Percentiles rank a stretch among this genome's conserved stretches.
Conservation (phyloP, 371 early-diverging fungal genomes). For the Lichtheimia ornata region DNA sequence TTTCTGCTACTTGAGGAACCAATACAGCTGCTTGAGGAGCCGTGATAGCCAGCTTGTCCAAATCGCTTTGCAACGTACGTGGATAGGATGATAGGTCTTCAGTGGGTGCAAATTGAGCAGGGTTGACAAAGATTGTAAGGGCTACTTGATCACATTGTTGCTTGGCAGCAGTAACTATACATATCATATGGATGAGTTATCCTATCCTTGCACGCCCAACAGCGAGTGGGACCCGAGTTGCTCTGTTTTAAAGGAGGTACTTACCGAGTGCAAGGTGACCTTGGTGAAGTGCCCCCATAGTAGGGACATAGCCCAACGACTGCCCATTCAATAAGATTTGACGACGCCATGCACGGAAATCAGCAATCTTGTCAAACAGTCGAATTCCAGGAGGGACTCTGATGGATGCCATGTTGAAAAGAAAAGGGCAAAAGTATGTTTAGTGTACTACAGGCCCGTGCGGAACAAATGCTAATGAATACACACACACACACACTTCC, state of each 20-base stretch:
- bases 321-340: conserved; percentile 47
- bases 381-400: conserved; percentile 52
- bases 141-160: conserved; percentile 70
- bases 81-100: conserved; percentile 95
- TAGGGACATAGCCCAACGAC: conserved; percentile 77
- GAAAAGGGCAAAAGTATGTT: too few relatives aligned
- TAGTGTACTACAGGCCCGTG: too few relatives aligned
- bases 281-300: conserved; percentile 92
- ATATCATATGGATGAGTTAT: too few relatives aligned
- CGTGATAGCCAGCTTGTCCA: conserved; percentile 58
- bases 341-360: conserved; percentile 68
- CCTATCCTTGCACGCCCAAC: too few relatives aligned
- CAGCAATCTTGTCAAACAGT: conserved; percentile 63
- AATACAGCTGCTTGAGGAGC: conserved; percentile 65
- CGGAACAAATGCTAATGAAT: too few relatives aligned
- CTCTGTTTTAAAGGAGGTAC: background rate
- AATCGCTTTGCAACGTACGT: conserved; percentile 76
- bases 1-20: conserved; percentile 81
- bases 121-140: conserved; percentile 94
- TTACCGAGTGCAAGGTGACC: conserved; percentile 84
- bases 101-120: conserved; percentile 95
- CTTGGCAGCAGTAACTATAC: conserved; percentile 64
- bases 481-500: too few relatives aligned
- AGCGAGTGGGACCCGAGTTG: too few relatives aligned
- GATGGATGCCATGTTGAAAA: conserved; percentile 15